phyloP scores from a whole-genome alignment of 1,284 basidiomycete species.

The Tetrapyrgos nigripes region DNA sequence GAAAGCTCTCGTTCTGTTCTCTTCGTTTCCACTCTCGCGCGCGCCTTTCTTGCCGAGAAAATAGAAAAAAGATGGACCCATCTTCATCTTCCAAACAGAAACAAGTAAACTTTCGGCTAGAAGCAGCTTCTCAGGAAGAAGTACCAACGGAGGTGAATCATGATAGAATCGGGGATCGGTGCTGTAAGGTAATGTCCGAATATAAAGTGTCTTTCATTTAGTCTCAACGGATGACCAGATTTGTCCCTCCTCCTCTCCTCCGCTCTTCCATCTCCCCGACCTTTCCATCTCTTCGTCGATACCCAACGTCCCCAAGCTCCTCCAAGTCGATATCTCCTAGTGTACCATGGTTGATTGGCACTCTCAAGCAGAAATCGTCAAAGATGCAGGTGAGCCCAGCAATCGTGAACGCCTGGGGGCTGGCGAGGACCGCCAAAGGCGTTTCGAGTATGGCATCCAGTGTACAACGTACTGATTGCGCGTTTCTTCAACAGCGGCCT shows the following conservation, averaged over 20 bases:
- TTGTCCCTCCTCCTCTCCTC: constrained; percentile 17
- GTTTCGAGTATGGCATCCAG: not conserved
- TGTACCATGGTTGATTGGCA: constrained; percentile 31
- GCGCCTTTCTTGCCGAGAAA: not conserved
- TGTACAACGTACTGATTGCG: constrained; percentile 16
- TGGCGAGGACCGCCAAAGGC: not conserved
- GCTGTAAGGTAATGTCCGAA: constrained; percentile 13
- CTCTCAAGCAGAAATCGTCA: constrained; percentile 22
- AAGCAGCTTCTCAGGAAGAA: constrained; percentile 16
- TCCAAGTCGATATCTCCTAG: not conserved
- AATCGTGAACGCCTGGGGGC: not conserved
- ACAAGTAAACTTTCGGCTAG: not conserved
- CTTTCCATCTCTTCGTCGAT: constrained; percentile 14
- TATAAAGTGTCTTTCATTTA: constrained; percentile 12
- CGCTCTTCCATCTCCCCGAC: constrained; percentile 21
- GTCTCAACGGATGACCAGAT: constrained; percentile 20
- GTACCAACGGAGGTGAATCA: not conserved
- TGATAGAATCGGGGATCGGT: too few species aligned
- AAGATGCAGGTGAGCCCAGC: constrained; percentile 21
- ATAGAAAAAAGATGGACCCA: not conserved
- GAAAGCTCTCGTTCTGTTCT: not conserved
- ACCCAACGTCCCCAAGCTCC: not conserved
- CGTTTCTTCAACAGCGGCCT: constrained; percentile 49
- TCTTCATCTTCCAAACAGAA: not conserved
- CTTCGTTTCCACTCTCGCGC: not conserved